Base-by-base conservation (phyloP, 805 yeast species). In the Metschnikowia proteae region DNA sequence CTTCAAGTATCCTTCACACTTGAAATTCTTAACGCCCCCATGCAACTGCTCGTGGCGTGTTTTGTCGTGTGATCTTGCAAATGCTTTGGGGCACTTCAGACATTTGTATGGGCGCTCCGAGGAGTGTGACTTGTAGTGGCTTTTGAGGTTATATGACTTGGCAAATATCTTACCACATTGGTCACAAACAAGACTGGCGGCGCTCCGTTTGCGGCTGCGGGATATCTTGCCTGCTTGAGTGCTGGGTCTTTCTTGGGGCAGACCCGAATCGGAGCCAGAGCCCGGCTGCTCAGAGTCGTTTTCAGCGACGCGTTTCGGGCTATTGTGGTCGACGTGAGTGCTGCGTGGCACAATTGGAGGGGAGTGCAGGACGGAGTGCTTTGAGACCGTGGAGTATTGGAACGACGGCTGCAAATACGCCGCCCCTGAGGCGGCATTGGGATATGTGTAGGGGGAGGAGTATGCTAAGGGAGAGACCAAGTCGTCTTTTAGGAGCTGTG, bases 1-100 rank as follows among this genome's bases (percentile, higher is more conserved):
- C 31, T 73, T 73, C 52, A 84, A 64, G 22, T 64, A 63, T 0
- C 90, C 91, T 48, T 78, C 77, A 61, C 94, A 86, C 47, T 75
- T 78, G 64, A 82, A 86, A 62, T 78, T 81, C 70, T 83, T 84
- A 49, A 78, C 81, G 5, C 91, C 91, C 22, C 82, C 78, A 59
- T 86, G 94, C n/a, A 86, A 68, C 17, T 79, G 72, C 60, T 86
- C 91, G 62, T 86, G 94, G 43, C 94, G 76, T 57, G 83, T 83
- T 47, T 84, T 74, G 63, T 86, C 94, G 60, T 86, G 92, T 47
- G 83, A 81, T 22, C 94, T 72, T 3, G 92, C 90, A 73, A 86
- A 86, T 7, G 82, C 78, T 61, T 83, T 81, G 17, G 77, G 71
- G 62, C 94, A 86, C 47, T 73, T 71, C 17, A 76, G 65, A 61